Conservation (phyloP, 108 stramenopile species). For the Asterionellopsis glacialis region DNA sequence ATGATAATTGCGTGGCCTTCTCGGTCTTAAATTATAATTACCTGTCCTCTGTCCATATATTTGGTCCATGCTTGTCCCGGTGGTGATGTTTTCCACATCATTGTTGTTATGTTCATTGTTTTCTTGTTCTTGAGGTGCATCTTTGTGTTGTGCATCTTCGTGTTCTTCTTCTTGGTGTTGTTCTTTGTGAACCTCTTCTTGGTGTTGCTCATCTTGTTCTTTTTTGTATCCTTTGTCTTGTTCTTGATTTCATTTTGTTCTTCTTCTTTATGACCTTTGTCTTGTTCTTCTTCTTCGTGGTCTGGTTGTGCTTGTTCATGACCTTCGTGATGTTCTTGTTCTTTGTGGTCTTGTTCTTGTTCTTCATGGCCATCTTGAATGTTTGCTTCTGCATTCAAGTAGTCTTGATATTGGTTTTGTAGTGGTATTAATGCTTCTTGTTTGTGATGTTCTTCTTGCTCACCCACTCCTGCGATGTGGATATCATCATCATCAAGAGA, state of each 20-base stretch:
- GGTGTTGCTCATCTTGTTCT: conserved; percentile 7
- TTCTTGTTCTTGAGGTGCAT: neutral
- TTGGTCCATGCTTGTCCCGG: neutral
- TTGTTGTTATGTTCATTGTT: too few relatives aligned
- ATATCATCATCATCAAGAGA: neutral
- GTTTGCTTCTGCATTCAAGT: neutral
- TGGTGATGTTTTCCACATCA: neutral
- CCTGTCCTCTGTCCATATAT: conserved; percentile 1
- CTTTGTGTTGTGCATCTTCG: neutral
- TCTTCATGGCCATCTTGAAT: neutral
- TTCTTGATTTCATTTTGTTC: too few relatives aligned
- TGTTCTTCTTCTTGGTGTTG: neutral
- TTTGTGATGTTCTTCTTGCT: neutral
- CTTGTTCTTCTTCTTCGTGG: neutral
- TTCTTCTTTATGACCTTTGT: neutral
- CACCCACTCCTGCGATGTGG: neutral
- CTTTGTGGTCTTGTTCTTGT: conserved; percentile 3
- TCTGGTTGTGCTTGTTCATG: neutral
- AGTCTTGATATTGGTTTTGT: neutral
- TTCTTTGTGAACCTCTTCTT: neutral
- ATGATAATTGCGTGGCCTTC: neutral
- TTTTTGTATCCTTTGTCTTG: too few relatives aligned
- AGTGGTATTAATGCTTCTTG: neutral
- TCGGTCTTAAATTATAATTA: conserved; percentile 1
- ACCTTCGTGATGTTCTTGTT: neutral